Conservation (phyloP, 306 rosid species). For the Dryas drummondii region DNA sequence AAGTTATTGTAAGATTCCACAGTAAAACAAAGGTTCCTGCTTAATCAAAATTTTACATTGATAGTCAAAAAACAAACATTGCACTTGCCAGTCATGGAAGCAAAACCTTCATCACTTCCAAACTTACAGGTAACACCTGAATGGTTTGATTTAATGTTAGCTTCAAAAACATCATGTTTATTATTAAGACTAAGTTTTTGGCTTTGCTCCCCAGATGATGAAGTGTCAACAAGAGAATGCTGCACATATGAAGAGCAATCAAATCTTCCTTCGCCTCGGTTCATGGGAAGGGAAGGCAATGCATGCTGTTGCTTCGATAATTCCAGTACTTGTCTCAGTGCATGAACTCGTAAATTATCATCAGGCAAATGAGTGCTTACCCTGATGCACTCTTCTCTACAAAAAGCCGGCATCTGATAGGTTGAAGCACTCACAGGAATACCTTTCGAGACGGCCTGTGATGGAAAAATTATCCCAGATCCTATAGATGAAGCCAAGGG, state of each 20-base stretch:
- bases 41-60: constrained; percentile 19
- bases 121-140: constrained; percentile 30
- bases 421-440: constrained; percentile 39
- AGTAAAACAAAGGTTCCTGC: constrained; percentile 15
- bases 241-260: constrained; percentile 29
- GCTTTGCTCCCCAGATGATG: constrained; percentile 27
- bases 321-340: constrained; percentile 44
- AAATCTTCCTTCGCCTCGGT: constrained; percentile 37
- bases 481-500: constrained; percentile 17
- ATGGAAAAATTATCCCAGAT: constrained; percentile 30
- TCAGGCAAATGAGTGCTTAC: constrained; percentile 36
- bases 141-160: constrained; percentile 27
- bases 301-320: constrained; percentile 44
- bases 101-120: constrained; percentile 33
- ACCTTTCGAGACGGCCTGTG: constrained; percentile 36
- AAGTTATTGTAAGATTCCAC: constrained; percentile 17
- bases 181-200: constrained; percentile 11
- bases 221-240: constrained; percentile 28
- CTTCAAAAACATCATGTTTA: constrained; percentile 38
- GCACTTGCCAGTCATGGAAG: constrained; percentile 36
- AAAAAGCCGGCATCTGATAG: constrained; percentile 31
- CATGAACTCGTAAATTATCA: constrained; percentile 50
- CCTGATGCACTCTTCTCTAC: constrained; percentile 32
- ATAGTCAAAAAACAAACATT: constrained; percentile 7
- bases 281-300: constrained; percentile 30